phyloP scores from a whole-genome alignment of 208 protist species.

The Crithidia expoeki region DNA sequence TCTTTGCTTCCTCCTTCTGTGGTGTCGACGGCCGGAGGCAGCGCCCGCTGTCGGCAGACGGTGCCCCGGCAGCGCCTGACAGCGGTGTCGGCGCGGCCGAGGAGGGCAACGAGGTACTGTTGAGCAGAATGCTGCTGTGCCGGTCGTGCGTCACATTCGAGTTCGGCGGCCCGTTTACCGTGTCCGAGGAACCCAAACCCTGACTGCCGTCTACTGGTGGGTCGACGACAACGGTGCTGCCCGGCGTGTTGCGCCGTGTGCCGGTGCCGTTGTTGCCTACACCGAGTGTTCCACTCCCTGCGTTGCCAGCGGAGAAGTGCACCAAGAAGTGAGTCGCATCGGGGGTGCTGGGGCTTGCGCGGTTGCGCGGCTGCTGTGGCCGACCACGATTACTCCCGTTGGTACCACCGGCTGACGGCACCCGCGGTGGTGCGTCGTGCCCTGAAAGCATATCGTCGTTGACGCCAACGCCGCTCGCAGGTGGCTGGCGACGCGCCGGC shows the following conservation, averaged over 20 bases:
- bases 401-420: neutral
- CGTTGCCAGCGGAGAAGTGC: slow-evolving; percentile 6
- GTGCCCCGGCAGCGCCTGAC: neutral
- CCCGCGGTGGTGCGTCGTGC: slow-evolving; percentile 4
- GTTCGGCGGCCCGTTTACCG: neutral
- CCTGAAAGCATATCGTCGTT: neutral
- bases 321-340: slow-evolving; percentile 4
- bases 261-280: neutral
- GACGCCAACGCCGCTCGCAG: neutral
- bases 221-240: slow-evolving; percentile 15
- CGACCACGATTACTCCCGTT: neutral
- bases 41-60: neutral
- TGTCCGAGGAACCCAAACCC: neutral
- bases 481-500: neutral
- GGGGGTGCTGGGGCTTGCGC: slow-evolving; percentile 4
- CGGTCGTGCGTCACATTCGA: neutral
- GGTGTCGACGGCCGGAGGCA: neutral
- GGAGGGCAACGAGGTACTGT: slow-evolving; percentile 3
- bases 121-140: slow-evolving; percentile 14
- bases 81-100: slow-evolving; percentile 8
- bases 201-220: neutral
- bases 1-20: neutral
- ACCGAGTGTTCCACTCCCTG: neutral
- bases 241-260: slow-evolving; percentile 13
- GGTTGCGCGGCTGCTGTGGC: neutral